Conservation (phyloP, 23 red algal genomes). For the Agarophyton chilense region DNA sequence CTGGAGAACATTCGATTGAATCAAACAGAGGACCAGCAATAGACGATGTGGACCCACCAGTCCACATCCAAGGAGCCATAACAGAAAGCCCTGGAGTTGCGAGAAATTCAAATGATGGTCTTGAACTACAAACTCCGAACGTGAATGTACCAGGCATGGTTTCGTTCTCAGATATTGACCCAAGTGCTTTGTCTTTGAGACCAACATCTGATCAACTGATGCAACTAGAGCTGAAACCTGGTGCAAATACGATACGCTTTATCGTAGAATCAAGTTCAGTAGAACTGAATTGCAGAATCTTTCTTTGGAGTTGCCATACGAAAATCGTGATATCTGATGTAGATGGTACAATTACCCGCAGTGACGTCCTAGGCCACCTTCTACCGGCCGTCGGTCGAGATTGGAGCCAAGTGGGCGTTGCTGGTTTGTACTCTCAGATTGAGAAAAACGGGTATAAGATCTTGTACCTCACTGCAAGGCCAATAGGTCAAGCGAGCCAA, state of each 20-base stretch:
- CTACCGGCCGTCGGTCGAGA: slow-evolving; percentile 95
- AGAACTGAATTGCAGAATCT: slow-evolving; percentile 78
- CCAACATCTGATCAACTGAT: slow-evolving; percentile 80
- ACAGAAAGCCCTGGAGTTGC: not conserved
- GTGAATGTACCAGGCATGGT: not conserved
- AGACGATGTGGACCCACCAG: not conserved
- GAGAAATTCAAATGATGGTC: not conserved
- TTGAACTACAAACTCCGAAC: not conserved
- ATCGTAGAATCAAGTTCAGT: slow-evolving; percentile 75
- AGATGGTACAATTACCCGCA: slow-evolving; percentile 97
- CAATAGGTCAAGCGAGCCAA: slow-evolving; percentile 92
- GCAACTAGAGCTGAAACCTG: slow-evolving; percentile 75
- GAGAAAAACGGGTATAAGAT: slow-evolving; percentile 92
- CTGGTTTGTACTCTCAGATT: slow-evolving; percentile 87
- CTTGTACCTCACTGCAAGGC: slow-evolving; percentile 92
- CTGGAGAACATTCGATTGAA: too few species aligned
- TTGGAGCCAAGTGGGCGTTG: slow-evolving; percentile 96
- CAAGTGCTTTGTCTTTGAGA: slow-evolving; percentile 58
- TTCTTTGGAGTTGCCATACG: slow-evolving; percentile 85
- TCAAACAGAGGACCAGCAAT: not conserved
- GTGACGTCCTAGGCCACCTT: slow-evolving; percentile 95
- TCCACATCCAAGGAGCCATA: not conserved
- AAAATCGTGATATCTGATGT: slow-evolving; percentile 93
- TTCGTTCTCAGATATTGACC: slow-evolving; percentile 51
- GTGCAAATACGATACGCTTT: slow-evolving; percentile 87